phyloP scores from a whole-genome alignment of 2,329 filamentous ascomycete genomes.

The Sordariomycetes sp. region DNA sequence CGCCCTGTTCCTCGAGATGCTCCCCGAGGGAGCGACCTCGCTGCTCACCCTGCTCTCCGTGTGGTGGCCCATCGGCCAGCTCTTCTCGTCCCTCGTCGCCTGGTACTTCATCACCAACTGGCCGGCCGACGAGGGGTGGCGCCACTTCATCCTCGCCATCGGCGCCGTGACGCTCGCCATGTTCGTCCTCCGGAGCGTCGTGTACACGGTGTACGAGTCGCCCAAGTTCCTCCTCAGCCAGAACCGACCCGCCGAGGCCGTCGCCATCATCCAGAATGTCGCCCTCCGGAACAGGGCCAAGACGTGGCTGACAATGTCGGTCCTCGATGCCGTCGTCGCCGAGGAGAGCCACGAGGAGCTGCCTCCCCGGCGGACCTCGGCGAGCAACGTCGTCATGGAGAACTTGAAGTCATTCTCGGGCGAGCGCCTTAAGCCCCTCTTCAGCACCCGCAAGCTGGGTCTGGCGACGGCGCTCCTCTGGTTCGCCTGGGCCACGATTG shows the following conservation, averaged over 20 bases:
- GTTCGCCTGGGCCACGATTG: constrained; percentile 74
- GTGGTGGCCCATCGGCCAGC: constrained; percentile 77
- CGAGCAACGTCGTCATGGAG: constrained; percentile 31
- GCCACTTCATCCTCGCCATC: constrained; percentile 57
- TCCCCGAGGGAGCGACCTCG: constrained; percentile 61
- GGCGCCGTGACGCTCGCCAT: constrained; percentile 62
- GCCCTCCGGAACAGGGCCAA: constrained; percentile 56
- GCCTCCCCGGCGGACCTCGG: background rate
- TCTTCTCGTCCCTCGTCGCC: constrained; percentile 57
- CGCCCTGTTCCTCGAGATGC: constrained; percentile 70
- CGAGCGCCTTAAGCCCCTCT: constrained; percentile 54
- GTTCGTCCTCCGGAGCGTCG: constrained; percentile 65
- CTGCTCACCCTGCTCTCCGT: constrained; percentile 70
- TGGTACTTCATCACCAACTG: constrained; percentile 66
- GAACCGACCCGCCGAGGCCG: constrained; percentile 66
- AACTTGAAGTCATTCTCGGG: constrained; percentile 54
- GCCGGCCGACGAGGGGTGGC: constrained; percentile 61
- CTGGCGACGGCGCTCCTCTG: constrained; percentile 46
- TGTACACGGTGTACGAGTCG: constrained; percentile 75
- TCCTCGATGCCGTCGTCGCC: constrained; percentile 40
- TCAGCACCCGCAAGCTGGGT: constrained; percentile 37
- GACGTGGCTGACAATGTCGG: constrained; percentile 66
- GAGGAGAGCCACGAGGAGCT: constrained; percentile 9
- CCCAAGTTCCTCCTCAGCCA: constrained; percentile 70
- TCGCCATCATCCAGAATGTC: constrained; percentile 67